Conservation (phyloP, 495 filamentous ascomycete genomes). For the Rhizodiscina lignyota region DNA sequence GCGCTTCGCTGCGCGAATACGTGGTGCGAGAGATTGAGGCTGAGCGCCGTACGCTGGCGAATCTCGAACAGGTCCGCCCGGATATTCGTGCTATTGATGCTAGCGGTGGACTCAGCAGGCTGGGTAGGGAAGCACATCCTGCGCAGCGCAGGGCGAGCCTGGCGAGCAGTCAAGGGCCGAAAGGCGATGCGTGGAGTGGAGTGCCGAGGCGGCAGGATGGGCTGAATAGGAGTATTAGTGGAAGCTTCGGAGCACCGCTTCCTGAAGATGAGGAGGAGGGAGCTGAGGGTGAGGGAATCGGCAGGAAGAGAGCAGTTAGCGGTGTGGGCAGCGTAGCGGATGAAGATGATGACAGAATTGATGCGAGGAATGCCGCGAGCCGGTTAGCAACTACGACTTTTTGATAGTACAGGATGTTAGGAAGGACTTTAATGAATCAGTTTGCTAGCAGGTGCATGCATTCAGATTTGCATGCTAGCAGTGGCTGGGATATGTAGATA, state of each 20-base stretch:
- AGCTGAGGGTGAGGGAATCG: slow-evolving; percentile 28
- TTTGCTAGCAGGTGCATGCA: no score
- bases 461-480: no score
- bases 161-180: slow-evolving; percentile 76
- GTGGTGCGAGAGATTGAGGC: slow-evolving; percentile 90
- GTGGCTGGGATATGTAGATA: no score
- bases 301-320: slow-evolving; percentile 40
- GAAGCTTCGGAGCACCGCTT: slow-evolving; percentile 36
- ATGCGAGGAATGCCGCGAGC: slow-evolving; percentile 88
- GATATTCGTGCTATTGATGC: slow-evolving; percentile 88
- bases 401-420: no score
- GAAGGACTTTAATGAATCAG: no score
- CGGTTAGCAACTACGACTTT: slow-evolving; percentile 80
- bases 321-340: slow-evolving; percentile 53
- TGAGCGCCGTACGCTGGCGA: slow-evolving; percentile 80
- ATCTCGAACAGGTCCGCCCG: slow-evolving; percentile 77
- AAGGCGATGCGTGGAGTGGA: slow-evolving; percentile 94
- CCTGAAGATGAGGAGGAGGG: slow-evolving; percentile 24
- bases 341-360: slow-evolving; percentile 83
- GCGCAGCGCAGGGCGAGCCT: slow-evolving; percentile 56
- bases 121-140: slow-evolving; percentile 80
- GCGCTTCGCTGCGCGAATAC: slow-evolving; percentile 73
- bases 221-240: slow-evolving; percentile 60
- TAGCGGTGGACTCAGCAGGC: slow-evolving; percentile 69
- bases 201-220: slow-evolving; percentile 67